Conservation (phyloP, 116 monocot species). For the Papilionanthe hybrid region DNA sequence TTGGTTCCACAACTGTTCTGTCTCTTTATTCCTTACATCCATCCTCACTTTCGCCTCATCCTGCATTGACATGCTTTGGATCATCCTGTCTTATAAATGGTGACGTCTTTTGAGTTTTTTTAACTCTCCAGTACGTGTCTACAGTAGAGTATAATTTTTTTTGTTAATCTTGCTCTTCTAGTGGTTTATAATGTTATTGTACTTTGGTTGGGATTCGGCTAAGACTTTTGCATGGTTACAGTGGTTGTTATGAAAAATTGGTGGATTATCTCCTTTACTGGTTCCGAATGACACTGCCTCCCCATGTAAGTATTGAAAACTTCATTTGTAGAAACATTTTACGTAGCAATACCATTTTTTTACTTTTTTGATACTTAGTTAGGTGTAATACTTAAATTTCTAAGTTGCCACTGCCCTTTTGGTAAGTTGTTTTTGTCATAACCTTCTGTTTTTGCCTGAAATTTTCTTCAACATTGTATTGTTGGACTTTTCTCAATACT, state of each 20-base stretch:
- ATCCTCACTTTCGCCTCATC: neutral
- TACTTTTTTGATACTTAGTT: neutral
- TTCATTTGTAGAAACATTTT: neutral
- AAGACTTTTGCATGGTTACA: slow-evolving; percentile 27
- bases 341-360: neutral
- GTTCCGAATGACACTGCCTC: slow-evolving; percentile 63
- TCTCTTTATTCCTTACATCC: neutral
- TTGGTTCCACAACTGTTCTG: too few relatives aligned
- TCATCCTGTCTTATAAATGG: neutral
- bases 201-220: neutral
- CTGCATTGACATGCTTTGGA: neutral
- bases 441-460: neutral
- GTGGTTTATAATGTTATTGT: neutral
- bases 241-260: slow-evolving; percentile 66
- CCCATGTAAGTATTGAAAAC: slow-evolving; percentile 40
- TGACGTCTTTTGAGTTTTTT: neutral
- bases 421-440: neutral
- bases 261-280: slow-evolving; percentile 72
- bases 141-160: neutral
- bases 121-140: neutral
- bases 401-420: neutral
- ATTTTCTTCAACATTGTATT: neutral
- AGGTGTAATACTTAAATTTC: neutral
- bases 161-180: neutral
- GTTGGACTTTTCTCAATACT: neutral